Base-by-base conservation (phyloP, 306 rosid genomes). In the Morella rubra region DNA sequence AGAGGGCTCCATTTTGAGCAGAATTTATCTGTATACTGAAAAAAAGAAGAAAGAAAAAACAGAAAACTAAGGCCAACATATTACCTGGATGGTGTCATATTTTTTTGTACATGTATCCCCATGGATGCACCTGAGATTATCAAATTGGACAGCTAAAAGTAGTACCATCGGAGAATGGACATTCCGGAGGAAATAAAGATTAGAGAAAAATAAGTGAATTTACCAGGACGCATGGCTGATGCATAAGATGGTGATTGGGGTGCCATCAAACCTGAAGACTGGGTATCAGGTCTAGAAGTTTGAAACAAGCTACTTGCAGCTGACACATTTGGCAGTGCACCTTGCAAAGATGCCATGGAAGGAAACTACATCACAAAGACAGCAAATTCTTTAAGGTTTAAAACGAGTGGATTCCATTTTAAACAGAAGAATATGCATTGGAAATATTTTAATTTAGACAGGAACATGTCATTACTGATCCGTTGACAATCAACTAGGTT, bases 111-210 rank as follows among this genome's bases (percentile, higher is more conserved):
- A 76, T 81, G 93, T 56, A 77, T 82, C 75, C 86, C 92, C 77
- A 52, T 77, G 82, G 74, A 75, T 8, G 75, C 20, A 77, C 89
- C 97, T 95, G 89, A 80, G 67, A 85, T 42, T 73, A 79, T 79
- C 60, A 72, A 76, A 74, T 53, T 46, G 69, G 54, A 72, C 72
- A 73, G 65, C 10, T 69, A 75, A 75, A 77, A 75, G 19, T n/a
- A 54, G 72, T 76, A 44, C 3, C 19, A 55, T 69, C 27, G 69
- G 70, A 8, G 42, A 68, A 44, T 46, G 72, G 72, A 0, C 37
- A 72, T 46, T 41, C 69, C 54, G 69, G 47, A 80, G 54, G 50
- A 55, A 79, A 80, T 19, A 22, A 86, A 51, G 79, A 71, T 62
- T 13, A 8, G 51, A 47, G 37, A 47, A 71, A 74, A 50, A 77